These are phyloP conservation scores for Kwoniella newhampshirensis DNA, from an alignment of 768 basidiomycete species.

Conservation along the genomic window DNA sequence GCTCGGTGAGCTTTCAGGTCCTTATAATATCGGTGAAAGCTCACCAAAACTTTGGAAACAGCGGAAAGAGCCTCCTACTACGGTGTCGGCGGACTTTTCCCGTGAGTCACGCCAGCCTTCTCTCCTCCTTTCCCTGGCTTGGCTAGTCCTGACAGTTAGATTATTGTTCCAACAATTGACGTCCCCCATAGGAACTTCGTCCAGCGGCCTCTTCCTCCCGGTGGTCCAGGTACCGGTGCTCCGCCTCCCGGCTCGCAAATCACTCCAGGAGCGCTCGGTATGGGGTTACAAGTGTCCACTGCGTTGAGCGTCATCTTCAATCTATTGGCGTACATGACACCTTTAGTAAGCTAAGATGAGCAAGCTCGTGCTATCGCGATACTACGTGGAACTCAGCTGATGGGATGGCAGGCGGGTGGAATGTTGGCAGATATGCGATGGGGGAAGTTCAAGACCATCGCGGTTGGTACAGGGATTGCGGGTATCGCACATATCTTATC, in stretches of 20 bases:
- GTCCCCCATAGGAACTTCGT: slow-evolving; percentile 41
- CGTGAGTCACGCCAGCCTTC: slow-evolving; percentile 6
- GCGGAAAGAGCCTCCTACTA: slow-evolving; percentile 42
- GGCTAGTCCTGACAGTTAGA: too few relatives aligned
- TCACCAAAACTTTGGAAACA: not conserved
- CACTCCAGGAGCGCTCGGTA: slow-evolving; percentile 22
- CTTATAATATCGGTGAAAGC: not conserved
- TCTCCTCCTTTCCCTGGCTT: too few relatives aligned
- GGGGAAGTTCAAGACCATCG: slow-evolving; percentile 26
- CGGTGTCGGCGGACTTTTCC: slow-evolving; percentile 31
- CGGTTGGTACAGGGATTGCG: slow-evolving; percentile 15
- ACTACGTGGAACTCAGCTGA: slow-evolving; percentile 2
- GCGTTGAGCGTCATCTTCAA: slow-evolving; percentile 35
- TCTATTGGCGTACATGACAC: slow-evolving; percentile 39
- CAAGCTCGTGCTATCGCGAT: too few relatives aligned
- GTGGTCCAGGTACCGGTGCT: slow-evolving; percentile 37
- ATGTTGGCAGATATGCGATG: slow-evolving; percentile 18
- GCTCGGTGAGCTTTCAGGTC: slow-evolving; percentile 16
- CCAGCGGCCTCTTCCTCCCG: slow-evolving; percentile 29
- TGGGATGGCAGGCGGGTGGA: slow-evolving; percentile 6
- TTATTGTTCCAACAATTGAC: too few relatives aligned
- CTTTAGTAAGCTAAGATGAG: slow-evolving; percentile 24
- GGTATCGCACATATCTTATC: slow-evolving; percentile 16
- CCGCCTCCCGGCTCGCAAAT: slow-evolving; percentile 18
- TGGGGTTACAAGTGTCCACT: slow-evolving; percentile 24